Percentiles rank a stretch among this genome's conserved stretches.
Conservation (phyloP, 2,329 filamentous ascomycete genomes). For the Colletotrichum kahawae region DNA sequence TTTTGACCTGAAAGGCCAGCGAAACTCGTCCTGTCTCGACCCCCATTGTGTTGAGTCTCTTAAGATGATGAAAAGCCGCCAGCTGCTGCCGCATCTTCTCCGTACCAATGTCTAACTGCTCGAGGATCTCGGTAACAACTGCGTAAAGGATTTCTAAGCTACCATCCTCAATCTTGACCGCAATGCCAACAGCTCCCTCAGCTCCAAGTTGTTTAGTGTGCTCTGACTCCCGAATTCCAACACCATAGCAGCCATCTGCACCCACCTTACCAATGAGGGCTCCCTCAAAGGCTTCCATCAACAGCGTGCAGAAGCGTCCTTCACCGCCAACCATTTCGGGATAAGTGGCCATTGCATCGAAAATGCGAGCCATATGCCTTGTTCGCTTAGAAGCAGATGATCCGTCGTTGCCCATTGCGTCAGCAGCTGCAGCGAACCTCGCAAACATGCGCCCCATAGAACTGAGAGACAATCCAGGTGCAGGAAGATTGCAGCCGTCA, state of each 20-base stretch:
- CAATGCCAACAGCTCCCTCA: conserved; percentile 43
- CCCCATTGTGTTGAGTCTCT: conserved; percentile 41
- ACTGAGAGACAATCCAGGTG: conserved; percentile 45
- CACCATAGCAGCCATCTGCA: conserved; percentile 52
- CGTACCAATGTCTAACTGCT: conserved; percentile 44
- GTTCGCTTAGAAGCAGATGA: conserved; percentile 6
- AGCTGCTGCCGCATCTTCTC: conserved; percentile 33
- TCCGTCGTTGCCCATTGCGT: not conserved
- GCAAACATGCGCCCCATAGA: conserved; percentile 40
- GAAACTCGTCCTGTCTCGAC: conserved; percentile 37
- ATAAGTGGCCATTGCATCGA: conserved; percentile 44
- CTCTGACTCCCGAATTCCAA: conserved; percentile 44
- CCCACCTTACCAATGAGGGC: conserved; percentile 51
- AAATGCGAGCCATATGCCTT: conserved; percentile 37
- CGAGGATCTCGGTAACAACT: conserved; percentile 46
- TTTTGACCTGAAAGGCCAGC: conserved; percentile 13
- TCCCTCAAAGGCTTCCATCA: conserved; percentile 45
- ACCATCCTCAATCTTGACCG: conserved; percentile 55
- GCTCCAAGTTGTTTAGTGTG: conserved; percentile 40
- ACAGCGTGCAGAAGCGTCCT: conserved; percentile 48
- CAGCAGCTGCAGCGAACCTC: conserved; percentile 38
- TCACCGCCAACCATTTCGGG: conserved; percentile 51
- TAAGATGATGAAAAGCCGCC: conserved; percentile 34
- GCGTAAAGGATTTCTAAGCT: conserved; percentile 48
- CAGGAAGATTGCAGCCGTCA: conserved; percentile 53